Percentiles rank a stretch among this genome's conserved stretches.
Evolutionary conservation across 345 rosid genomes (phyloP).

Genomic region (Acer yangbiense): DNA sequence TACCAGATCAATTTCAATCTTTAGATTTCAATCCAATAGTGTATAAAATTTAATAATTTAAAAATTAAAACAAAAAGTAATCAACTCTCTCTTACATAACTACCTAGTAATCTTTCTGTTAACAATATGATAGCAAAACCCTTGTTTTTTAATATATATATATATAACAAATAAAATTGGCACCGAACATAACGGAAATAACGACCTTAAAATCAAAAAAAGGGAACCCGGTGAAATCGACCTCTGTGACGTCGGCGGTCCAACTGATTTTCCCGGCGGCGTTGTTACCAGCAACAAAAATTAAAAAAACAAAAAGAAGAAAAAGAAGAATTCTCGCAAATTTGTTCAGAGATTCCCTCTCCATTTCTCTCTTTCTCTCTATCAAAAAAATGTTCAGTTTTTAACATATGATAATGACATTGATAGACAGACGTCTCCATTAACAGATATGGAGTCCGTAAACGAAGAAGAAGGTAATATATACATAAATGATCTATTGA

Average conservation of each 20-base stretch:
- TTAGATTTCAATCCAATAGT: too few relatives aligned
- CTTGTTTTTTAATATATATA: too few relatives aligned
- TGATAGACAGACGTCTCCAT: neutral
- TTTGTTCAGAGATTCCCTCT: neutral
- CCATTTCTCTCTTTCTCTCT: neutral
- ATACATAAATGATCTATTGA: neutral
- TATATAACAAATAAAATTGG: too few relatives aligned
- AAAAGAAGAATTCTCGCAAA: neutral
- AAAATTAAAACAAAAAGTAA: too few relatives aligned
- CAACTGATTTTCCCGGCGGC: neutral
- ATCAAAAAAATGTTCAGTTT: neutral
- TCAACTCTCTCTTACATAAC: too few relatives aligned
- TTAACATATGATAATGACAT: neutral
- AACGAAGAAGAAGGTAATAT: neutral
- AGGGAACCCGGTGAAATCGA: neutral
- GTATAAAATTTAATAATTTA: too few relatives aligned
- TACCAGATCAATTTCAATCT: too few relatives aligned
- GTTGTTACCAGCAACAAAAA: neutral
- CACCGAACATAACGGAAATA: neutral
- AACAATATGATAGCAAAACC: too few relatives aligned
- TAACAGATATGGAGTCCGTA: neutral
- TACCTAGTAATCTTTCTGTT: too few relatives aligned
- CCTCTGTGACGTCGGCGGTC: slow-evolving; percentile 10
- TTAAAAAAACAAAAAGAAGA: too few relatives aligned
- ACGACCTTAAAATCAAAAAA: neutral